Conservation (phyloP, 2,329 filamentous ascomycete genomes). For the Beauveria brongniartii region DNA sequence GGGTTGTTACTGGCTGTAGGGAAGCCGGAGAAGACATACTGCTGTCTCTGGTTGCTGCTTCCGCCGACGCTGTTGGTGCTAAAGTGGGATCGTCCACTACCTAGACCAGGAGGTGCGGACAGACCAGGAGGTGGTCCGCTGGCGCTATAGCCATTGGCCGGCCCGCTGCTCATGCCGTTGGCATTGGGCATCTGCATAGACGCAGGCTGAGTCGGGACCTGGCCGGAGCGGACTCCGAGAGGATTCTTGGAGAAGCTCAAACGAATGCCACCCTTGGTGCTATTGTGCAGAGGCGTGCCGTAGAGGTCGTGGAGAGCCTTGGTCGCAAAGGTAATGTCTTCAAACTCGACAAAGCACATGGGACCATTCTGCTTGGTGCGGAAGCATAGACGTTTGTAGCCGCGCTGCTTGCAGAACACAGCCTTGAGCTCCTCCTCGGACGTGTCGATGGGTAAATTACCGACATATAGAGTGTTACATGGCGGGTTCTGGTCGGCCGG, state of each 20-base stretch:
- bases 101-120: slow-evolving; percentile 63
- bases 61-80: background rate
- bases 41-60: background rate
- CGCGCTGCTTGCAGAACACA: slow-evolving; percentile 85
- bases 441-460: slow-evolving; percentile 88
- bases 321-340: slow-evolving; percentile 85
- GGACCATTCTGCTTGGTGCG: slow-evolving; percentile 90
- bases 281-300: slow-evolving; percentile 79
- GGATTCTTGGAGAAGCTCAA: slow-evolving; percentile 98
- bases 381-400: slow-evolving; percentile 93
- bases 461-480: slow-evolving; percentile 95
- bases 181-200: slow-evolving; percentile 43
- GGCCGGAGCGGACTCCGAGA: slow-evolving; percentile 77
- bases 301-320: slow-evolving; percentile 87
- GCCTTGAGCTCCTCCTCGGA: slow-evolving; percentile 93
- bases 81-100: slow-evolving; percentile 18
- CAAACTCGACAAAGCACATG: slow-evolving; percentile 99
- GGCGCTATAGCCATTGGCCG: slow-evolving; percentile 55
- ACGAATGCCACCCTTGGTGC: slow-evolving; percentile 87
- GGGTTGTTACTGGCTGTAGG: slow-evolving; percentile 15
- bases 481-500: slow-evolving; percentile 94
- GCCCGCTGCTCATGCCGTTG: slow-evolving; percentile 34
- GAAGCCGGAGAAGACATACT: slow-evolving; percentile 14
- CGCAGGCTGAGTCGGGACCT: slow-evolving; percentile 40
- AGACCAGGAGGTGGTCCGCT: slow-evolving; percentile 79